phyloP scores from a whole-genome alignment of 139 green algal species.

The Chlorella vulgaris region DNA sequence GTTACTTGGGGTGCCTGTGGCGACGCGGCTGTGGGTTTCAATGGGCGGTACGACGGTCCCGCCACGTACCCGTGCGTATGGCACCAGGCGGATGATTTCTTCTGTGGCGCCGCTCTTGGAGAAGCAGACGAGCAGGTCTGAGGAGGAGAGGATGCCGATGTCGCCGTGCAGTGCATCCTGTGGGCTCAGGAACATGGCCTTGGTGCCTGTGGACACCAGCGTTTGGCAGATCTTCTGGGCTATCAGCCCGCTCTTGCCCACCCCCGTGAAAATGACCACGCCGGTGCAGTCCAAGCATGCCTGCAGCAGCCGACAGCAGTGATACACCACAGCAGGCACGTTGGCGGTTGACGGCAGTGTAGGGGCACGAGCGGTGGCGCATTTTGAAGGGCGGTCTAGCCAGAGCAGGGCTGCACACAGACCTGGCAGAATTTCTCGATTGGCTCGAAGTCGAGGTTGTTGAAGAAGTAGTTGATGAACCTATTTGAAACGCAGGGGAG shows the following conservation, averaged over 20 bases:
- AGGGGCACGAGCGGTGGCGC: too few relatives aligned
- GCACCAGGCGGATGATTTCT: constrained; percentile 67
- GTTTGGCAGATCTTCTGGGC: constrained; percentile 74
- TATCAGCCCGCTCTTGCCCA: constrained; percentile 76
- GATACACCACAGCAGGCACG: too few relatives aligned
- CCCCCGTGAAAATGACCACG: constrained; percentile 66
- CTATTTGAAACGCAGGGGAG: constrained; percentile 32
- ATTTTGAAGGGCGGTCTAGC: too few relatives aligned
- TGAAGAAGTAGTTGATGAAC: constrained; percentile 63
- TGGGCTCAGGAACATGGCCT: constrained; percentile 63
- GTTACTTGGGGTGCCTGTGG: too few relatives aligned
- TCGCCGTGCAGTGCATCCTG: constrained; percentile 71
- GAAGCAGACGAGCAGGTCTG: constrained; percentile 69
- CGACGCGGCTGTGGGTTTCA: too few relatives aligned
- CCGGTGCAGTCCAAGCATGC: constrained; percentile 56
- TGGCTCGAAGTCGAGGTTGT: constrained; percentile 52
- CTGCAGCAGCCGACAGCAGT: too few relatives aligned
- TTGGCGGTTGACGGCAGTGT: too few relatives aligned
- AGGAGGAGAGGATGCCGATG: constrained; percentile 57
- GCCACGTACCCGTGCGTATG: constrained; percentile 49
- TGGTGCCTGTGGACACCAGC: constrained; percentile 72
- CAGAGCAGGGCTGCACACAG: background rate
- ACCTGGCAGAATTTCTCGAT: constrained; percentile 57
- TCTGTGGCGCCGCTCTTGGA: constrained; percentile 65
- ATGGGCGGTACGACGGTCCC: too few relatives aligned